Evolutionary conservation across 2,329 filamentous ascomycete genomes (phyloP).

Genomic region (Phialophora expanda): DNA sequence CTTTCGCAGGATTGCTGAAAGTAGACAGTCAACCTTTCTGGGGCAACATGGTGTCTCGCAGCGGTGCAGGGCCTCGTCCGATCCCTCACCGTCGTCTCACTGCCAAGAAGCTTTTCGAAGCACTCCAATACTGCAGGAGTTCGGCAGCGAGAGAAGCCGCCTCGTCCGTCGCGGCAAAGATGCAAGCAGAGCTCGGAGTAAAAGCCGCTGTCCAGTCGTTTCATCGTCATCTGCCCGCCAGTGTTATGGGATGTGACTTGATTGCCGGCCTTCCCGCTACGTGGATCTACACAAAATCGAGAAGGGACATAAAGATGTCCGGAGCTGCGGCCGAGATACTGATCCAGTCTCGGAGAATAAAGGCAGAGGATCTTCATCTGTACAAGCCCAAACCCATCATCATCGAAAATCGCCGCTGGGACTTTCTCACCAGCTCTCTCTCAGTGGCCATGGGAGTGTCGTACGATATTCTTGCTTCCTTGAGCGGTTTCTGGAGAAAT

Average conservation of each 20-base stretch:
- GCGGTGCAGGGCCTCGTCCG: slow-evolving; percentile 57
- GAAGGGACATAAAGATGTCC: slow-evolving; percentile 52
- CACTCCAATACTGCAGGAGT: slow-evolving; percentile 53
- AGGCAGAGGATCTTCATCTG: slow-evolving; percentile 42
- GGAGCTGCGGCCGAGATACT: slow-evolving; percentile 55
- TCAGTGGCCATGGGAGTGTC: slow-evolving; percentile 13
- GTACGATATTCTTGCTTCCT: slow-evolving; percentile 14
- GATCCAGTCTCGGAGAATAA: slow-evolving; percentile 25
- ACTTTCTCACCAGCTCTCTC: slow-evolving; percentile 18
- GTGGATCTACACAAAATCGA: slow-evolving; percentile 49
- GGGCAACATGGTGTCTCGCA: slow-evolving; percentile 58
- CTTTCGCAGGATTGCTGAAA: slow-evolving; percentile 2
- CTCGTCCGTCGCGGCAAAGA: slow-evolving; percentile 43
- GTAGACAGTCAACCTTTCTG: slow-evolving; percentile 56
- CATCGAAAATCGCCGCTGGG: slow-evolving; percentile 34
- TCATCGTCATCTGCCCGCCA: slow-evolving; percentile 68
- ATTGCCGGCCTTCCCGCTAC: slow-evolving; percentile 66
- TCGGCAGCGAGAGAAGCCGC: slow-evolving; percentile 45
- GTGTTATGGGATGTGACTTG: slow-evolving; percentile 70
- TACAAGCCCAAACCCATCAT: slow-evolving; percentile 34
- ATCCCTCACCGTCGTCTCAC: slow-evolving; percentile 56
- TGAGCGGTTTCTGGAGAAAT: slow-evolving; percentile 21
- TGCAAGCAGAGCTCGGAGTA: slow-evolving; percentile 67
- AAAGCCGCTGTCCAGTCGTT: slow-evolving; percentile 69
- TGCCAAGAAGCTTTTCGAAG: slow-evolving; percentile 51